Evolutionary conservation across 345 rosid species (phyloP).

Genomic region (Lumnitzera racemosa): DNA sequence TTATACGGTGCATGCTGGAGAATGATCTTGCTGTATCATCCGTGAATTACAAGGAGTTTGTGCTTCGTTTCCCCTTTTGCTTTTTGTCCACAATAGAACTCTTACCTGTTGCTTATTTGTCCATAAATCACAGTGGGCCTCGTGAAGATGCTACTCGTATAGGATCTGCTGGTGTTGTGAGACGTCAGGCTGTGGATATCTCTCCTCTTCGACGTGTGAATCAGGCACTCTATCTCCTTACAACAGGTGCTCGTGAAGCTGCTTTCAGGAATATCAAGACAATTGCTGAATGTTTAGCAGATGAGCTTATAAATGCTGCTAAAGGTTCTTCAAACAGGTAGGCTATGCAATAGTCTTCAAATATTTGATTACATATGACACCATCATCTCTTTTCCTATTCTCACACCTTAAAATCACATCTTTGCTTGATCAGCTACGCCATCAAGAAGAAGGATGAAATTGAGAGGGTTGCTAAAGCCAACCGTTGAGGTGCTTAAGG

Average conservation of each 20-base stretch:
- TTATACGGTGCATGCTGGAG: too few relatives aligned
- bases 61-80: too few relatives aligned
- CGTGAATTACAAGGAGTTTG: too few relatives aligned
- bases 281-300: slow-evolving; percentile 95
- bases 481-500: slow-evolving; percentile 57
- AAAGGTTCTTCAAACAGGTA: slow-evolving; percentile 98
- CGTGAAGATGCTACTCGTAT: slow-evolving; percentile 96
- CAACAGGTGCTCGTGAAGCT: slow-evolving; percentile 94
- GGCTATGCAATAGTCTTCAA: neutral
- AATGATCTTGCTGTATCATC: too few relatives aligned
- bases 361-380: too few relatives aligned
- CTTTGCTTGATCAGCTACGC: slow-evolving; percentile 44
- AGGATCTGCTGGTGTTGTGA: slow-evolving; percentile 97
- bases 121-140: slow-evolving; percentile 54
- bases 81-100: too few relatives aligned
- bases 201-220: slow-evolving; percentile 90
- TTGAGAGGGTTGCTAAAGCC: slow-evolving; percentile 98
- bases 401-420: too few relatives aligned
- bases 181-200: slow-evolving; percentile 98
- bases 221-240: slow-evolving; percentile 77
- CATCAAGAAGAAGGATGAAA: slow-evolving; percentile 94
- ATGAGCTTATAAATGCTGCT: slow-evolving; percentile 95
- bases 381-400: too few relatives aligned
- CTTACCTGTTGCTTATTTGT: neutral
- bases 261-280: slow-evolving; percentile 91